Percentiles rank a stretch among this genome's conserved stretches.
Conservation (phyloP, 2,329 filamentous ascomycete genomes). For the Aquanectria penicillioides region DNA sequence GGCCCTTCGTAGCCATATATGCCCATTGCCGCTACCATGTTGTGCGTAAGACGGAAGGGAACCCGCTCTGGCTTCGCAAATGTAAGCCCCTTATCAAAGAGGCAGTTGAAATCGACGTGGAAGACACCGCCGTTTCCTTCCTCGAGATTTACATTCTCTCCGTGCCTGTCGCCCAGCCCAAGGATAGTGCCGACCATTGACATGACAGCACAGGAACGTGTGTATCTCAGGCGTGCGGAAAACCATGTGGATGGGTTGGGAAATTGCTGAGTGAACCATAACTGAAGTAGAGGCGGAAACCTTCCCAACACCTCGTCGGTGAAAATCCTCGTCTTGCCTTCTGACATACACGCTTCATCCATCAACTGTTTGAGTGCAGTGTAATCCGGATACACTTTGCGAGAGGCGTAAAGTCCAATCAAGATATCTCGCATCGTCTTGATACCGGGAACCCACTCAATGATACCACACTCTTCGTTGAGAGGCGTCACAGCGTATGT, state of each 20-base stretch:
- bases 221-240: conserved; percentile 86
- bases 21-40: conserved; percentile 98
- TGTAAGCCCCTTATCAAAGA: conserved; percentile 97
- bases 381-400: conserved; percentile 77
- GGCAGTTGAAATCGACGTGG: conserved; percentile 99
- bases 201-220: conserved; percentile 96
- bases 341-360: conserved; percentile 69
- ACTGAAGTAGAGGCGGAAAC: conserved; percentile 86
- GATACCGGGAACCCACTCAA: conserved; percentile 98
- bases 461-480: conserved; percentile 96
- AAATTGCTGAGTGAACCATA: conserved; percentile 97
- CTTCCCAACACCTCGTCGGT: conserved; percentile 69
- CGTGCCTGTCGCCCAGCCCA: conserved; percentile 92
- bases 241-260: conserved; percentile 95
- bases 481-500: conserved; percentile 97
- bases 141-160: conserved; percentile 95
- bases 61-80: conserved; percentile 95
- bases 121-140: conserved; percentile 93
- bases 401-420: conserved; percentile 79
- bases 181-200: conserved; percentile 98
- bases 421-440: conserved; percentile 94
- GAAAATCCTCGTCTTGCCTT: conserved; percentile 75
- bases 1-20: conserved; percentile 93
- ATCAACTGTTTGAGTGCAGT: conserved; percentile 68
- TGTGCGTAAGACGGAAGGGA: conserved; percentile 96